These are phyloP conservation scores for Cordyceps cicadae DNA, from an alignment of 2,329 filamentous ascomycete genomes.

Conservation along the genomic window DNA sequence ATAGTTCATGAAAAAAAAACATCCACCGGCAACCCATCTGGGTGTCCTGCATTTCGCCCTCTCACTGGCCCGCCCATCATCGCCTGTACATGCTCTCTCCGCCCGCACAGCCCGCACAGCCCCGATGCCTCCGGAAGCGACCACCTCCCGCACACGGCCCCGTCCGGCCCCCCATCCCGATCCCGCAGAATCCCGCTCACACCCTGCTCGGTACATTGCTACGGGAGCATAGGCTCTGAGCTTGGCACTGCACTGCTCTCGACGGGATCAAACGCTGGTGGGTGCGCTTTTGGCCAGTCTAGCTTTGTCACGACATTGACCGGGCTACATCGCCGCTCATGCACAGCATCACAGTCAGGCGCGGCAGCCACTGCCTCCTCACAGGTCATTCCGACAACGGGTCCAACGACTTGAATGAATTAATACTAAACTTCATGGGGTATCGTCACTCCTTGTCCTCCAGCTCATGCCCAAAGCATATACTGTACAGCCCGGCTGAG, in stretches of 20 bases:
- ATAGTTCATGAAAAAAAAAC: too few species aligned
- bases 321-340: background rate
- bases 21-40: too few species aligned
- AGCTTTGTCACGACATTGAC: background rate
- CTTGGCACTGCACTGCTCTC: background rate
- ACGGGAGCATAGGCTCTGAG: background rate
- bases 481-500: background rate
- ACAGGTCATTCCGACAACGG: background rate
- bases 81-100: too few species aligned
- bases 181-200: too few species aligned
- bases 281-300: background rate
- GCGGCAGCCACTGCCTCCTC: background rate
- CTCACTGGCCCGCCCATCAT: background rate
- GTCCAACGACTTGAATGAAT: background rate
- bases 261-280: background rate
- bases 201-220: background rate
- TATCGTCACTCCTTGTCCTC: slow-evolving; percentile 9
- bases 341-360: background rate
- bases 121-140: background rate
- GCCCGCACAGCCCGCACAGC: background rate
- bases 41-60: background rate
- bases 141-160: background rate
- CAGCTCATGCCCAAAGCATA: slow-evolving; percentile 2
- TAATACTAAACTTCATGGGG: slow-evolving; percentile 9
- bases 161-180: background rate